phyloP scores from a whole-genome alignment of 164 flowering plant genomes.

The Stephania yunnanensis region DNA sequence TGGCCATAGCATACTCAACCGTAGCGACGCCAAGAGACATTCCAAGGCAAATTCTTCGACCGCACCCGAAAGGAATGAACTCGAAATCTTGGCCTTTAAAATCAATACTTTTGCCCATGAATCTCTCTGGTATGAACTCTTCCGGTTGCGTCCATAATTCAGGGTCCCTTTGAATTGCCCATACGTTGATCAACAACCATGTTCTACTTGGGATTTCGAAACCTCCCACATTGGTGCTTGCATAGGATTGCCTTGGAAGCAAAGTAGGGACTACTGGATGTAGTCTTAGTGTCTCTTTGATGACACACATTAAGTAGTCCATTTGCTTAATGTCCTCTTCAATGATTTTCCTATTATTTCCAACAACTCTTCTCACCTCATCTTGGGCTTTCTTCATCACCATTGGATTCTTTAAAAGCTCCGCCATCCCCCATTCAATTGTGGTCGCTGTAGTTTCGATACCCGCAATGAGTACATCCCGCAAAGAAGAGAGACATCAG shows the following conservation, averaged over 20 bases:
- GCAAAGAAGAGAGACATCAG: background rate
- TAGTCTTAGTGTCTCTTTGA: conserved; percentile 25
- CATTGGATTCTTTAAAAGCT: conserved; percentile 16
- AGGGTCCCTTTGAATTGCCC: conserved; percentile 17
- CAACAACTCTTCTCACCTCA: conserved; percentile 18
- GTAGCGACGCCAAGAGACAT: background rate
- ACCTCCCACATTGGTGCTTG: conserved; percentile 11
- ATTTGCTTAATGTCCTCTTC: conserved; percentile 19
- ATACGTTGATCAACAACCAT: conserved; percentile 16
- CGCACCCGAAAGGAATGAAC: conserved; percentile 4
- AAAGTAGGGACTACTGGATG: conserved; percentile 23
- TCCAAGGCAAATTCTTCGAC: conserved; percentile 3
- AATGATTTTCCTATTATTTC: background rate
- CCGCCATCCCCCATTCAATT: conserved; percentile 18
- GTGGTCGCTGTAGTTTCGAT: conserved; percentile 12
- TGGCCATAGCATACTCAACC: conserved; percentile 7
- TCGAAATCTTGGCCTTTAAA: background rate
- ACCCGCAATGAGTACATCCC: conserved; percentile 22
- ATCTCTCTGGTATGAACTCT: conserved; percentile 24
- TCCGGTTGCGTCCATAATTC: conserved; percentile 5
- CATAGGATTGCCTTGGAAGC: conserved; percentile 14
- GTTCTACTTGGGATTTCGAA: conserved; percentile 17
- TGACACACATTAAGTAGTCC: conserved; percentile 20
- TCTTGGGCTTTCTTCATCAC: conserved; percentile 18
- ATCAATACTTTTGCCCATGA: conserved; percentile 3